A percentile compares a stretch with the other conserved stretches of the same genome.
phyloP scores from a whole-genome alignment of 805 yeast genomes.

The Yarrowia sp. region DNA sequence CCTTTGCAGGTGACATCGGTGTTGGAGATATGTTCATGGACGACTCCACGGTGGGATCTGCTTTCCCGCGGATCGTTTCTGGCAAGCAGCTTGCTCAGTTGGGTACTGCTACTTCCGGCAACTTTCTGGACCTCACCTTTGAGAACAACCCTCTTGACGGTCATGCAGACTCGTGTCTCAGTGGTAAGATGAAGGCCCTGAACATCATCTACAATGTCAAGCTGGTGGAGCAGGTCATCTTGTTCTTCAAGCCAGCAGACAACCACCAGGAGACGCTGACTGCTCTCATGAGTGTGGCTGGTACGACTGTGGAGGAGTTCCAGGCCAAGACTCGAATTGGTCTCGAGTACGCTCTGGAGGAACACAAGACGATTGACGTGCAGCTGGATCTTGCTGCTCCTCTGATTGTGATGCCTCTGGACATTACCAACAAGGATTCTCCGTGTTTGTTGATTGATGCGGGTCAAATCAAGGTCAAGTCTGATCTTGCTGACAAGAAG shows the following conservation, averaged over 20 bases:
- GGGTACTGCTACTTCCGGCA: constrained; percentile 48
- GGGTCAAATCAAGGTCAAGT: constrained; percentile 85
- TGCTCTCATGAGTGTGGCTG: constrained; percentile 92
- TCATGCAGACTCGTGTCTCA: constrained; percentile 78
- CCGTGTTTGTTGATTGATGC: constrained; percentile 94
- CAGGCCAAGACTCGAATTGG: constrained; percentile 91
- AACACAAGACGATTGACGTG: constrained; percentile 87
- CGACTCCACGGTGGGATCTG: constrained; percentile 79
- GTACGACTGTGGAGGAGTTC: constrained; percentile 89
- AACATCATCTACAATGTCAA: constrained; percentile 88
- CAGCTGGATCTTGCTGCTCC: constrained; percentile 95
- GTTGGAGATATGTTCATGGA: constrained; percentile 83
- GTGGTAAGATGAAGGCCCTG: constrained; percentile 81
- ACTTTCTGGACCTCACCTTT: constrained; percentile 77
- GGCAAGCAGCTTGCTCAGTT: constrained; percentile 63
- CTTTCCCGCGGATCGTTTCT: constrained; percentile 88
- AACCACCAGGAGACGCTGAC: constrained; percentile 87
- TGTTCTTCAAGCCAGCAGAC: constrained; percentile 86
- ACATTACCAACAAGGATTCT: constrained; percentile 77
- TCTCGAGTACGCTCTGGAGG: constrained; percentile 89
- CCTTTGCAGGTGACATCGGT: constrained; percentile 52
- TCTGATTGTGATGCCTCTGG: constrained; percentile 81
- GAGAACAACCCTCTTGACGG: constrained; percentile 88
- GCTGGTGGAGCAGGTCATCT: constrained; percentile 74
- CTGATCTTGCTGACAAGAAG: constrained; percentile 78